These are phyloP conservation scores for Trametes cinnabarina DNA, from an alignment of 768 basidiomycete species.

Conservation along the genomic window DNA sequence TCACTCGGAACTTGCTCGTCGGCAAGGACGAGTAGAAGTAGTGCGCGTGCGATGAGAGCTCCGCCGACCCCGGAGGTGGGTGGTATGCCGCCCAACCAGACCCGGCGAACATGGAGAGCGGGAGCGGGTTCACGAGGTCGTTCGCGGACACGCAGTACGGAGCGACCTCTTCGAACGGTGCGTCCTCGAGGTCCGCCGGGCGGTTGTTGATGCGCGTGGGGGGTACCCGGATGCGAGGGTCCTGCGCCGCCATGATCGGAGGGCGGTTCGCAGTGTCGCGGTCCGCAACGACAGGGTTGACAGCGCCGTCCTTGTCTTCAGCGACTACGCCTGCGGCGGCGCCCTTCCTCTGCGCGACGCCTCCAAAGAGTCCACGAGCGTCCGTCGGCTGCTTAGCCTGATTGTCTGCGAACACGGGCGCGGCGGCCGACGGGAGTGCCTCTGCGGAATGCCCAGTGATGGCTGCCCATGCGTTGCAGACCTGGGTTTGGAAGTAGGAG, in stretches of 20 bases:
- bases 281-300: constrained; percentile 16
- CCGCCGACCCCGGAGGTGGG: constrained; percentile 47
- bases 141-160: constrained; percentile 97
- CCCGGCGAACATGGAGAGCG: constrained; percentile 90
- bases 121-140: constrained; percentile 95
- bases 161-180: constrained; percentile 77
- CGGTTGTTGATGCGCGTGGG: constrained; percentile 67
- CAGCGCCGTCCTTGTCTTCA: constrained; percentile 24
- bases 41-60: constrained; percentile 60
- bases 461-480: constrained; percentile 82
- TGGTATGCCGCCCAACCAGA: constrained; percentile 87
- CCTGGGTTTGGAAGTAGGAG: constrained; percentile 86
- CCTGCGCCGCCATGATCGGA: constrained; percentile 8
- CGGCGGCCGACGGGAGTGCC: constrained; percentile 43
- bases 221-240: constrained; percentile 56
- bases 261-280: constrained; percentile 17
- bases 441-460: constrained; percentile 67
- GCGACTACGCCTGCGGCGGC: constrained; percentile 39
- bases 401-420: constrained; percentile 30
- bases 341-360: constrained; percentile 82
- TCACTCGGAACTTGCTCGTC: constrained; percentile 77
- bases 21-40: constrained; percentile 94
- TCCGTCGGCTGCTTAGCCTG: constrained; percentile 40
- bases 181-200: constrained; percentile 39
- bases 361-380: constrained; percentile 75